phyloP scores from a whole-genome alignment of 164 flowering plant genomes.

The Malania oleifera region DNA sequence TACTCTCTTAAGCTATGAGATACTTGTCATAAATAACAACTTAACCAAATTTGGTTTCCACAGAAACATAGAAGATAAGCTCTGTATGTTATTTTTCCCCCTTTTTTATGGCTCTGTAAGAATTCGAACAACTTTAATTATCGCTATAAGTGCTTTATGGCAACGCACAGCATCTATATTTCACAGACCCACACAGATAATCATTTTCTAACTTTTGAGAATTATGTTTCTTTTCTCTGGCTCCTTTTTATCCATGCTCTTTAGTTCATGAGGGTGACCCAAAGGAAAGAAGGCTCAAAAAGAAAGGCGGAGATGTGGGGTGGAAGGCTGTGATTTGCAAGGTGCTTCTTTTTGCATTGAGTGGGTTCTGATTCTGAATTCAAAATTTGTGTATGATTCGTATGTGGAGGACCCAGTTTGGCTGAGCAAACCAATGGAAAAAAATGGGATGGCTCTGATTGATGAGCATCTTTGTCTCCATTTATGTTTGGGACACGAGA shows the following conservation, averaged over 20 bases:
- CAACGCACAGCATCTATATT: constrained; percentile 43
- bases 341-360: constrained; percentile 20
- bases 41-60: neutral
- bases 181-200: constrained; percentile 26
- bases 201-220: constrained; percentile 29
- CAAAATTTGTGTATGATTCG: constrained; percentile 25
- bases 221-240: constrained; percentile 18
- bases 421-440: constrained; percentile 19
- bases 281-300: constrained; percentile 12
- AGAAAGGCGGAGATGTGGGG: constrained; percentile 14
- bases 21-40: constrained; percentile 10
- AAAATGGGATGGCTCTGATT: constrained; percentile 14
- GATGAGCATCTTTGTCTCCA: constrained; percentile 34
- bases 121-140: constrained; percentile 20
- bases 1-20: constrained; percentile 12
- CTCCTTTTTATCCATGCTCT: constrained; percentile 9
- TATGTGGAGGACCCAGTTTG: constrained; percentile 22
- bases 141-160: constrained; percentile 36
- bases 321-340: constrained; percentile 30
- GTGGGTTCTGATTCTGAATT: constrained; percentile 49
- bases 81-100: constrained; percentile 9
- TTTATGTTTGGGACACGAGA: constrained; percentile 13
- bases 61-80: constrained; percentile 11
- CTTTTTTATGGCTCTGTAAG: constrained; percentile 19
- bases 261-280: constrained; percentile 25